These are phyloP conservation scores for Bonia amplexicaulis DNA, from an alignment of 176 grass and related monocot species.

Conservation along the genomic window DNA sequence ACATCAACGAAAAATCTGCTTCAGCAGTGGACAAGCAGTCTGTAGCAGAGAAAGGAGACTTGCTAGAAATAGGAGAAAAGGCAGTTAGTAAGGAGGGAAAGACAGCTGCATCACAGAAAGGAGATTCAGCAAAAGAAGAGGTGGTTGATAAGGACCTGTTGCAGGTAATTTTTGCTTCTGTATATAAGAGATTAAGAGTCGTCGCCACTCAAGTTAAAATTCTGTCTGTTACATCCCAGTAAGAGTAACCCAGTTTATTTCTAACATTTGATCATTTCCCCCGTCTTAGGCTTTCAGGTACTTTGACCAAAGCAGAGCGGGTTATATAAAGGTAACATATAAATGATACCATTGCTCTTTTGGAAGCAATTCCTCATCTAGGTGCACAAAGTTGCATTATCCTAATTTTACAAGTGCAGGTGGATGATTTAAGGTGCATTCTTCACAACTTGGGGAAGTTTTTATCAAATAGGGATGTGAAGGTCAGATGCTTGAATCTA, in stretches of 20 bases:
- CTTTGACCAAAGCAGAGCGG: slow-evolving; percentile 76
- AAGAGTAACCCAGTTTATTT: background rate
- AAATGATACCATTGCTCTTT: slow-evolving; percentile 10
- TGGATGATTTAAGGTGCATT: slow-evolving; percentile 95
- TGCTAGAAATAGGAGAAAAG: slow-evolving; percentile 37
- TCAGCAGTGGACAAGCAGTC: slow-evolving; percentile 14
- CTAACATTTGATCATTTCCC: slow-evolving; percentile 11
- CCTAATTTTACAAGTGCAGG: slow-evolving; percentile 45
- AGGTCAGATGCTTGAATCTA: slow-evolving; percentile 51
- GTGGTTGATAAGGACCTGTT: slow-evolving; percentile 83
- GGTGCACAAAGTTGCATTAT: slow-evolving; percentile 7
- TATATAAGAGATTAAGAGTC: background rate
- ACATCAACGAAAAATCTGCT: slow-evolving; percentile 20
- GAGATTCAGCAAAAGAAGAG: slow-evolving; percentile 52
- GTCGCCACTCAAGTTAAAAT: background rate
- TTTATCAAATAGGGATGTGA: slow-evolving; percentile 81
- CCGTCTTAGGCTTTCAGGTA: slow-evolving; percentile 82
- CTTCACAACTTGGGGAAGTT: slow-evolving; percentile 96
- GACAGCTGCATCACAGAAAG: slow-evolving; percentile 20
- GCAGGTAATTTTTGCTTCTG: slow-evolving; percentile 48
- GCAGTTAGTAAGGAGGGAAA: slow-evolving; percentile 43
- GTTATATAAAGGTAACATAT: slow-evolving; percentile 70
- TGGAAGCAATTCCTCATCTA: background rate
- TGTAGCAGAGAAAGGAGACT: slow-evolving; percentile 33
- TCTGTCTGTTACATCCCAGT: background rate